Percentiles rank a stretch among this genome's conserved stretches.
Evolutionary conservation across 2,329 filamentous ascomycete species (phyloP).

Genomic region (Chaetomium sp.): DNA sequence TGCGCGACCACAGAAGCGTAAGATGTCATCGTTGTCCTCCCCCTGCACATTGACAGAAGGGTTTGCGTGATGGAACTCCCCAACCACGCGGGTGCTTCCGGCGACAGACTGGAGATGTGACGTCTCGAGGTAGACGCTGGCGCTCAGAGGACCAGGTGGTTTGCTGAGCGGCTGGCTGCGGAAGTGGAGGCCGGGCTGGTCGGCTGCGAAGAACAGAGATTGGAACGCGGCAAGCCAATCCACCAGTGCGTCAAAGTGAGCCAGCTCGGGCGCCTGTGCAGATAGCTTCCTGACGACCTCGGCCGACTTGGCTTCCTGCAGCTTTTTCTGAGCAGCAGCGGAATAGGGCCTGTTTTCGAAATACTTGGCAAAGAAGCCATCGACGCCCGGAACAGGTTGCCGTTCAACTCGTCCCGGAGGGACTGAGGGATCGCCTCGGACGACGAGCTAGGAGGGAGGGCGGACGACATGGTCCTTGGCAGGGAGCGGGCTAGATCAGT

Average conservation of each 20-base stretch:
- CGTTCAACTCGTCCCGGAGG: background rate
- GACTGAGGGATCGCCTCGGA: no score
- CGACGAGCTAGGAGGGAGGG: no score
- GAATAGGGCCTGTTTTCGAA: background rate
- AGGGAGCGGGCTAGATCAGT: no score
- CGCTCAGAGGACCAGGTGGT: background rate
- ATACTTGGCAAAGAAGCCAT: background rate
- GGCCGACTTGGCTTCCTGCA: no score
- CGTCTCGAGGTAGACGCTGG: background rate
- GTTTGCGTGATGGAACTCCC: background rate
- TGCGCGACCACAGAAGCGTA: background rate
- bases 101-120: background rate
- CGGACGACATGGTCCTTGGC: no score
- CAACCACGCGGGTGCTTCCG: background rate
- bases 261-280: no score
- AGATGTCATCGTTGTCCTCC: background rate
- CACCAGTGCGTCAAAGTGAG: no score
- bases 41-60: no score
- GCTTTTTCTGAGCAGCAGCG: background rate
- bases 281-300: no score
- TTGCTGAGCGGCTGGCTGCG: background rate
- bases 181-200: background rate
- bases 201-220: no score
- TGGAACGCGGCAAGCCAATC: no score
- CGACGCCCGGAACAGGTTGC: background rate